These are phyloP conservation scores for Punctularia strigosozonata DNA, from an alignment of 768 basidiomycete species.

Conservation along the genomic window DNA sequence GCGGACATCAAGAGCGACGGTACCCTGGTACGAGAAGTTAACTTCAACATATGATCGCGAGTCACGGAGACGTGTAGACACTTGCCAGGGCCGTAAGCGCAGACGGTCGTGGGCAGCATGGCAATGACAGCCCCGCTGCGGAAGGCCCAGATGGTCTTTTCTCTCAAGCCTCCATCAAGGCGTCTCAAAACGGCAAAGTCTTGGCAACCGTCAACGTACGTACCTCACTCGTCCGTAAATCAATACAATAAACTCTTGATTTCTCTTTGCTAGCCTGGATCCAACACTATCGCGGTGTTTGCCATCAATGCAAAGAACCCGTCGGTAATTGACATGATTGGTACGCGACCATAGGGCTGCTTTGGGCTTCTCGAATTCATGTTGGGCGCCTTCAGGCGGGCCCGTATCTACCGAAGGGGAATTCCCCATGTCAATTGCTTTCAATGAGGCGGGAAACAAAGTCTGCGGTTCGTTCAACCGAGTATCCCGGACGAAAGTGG, in stretches of 20 bases:
- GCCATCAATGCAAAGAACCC: conserved; percentile 13
- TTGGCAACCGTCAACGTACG: conserved; percentile 16
- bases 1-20: conserved; percentile 8
- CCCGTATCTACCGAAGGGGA: conserved; percentile 14
- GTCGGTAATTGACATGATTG: conserved; percentile 11
- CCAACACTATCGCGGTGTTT: conserved; percentile 16
- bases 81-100: conserved; percentile 8
- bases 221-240: not conserved
- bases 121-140: conserved; percentile 5
- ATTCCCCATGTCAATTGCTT: conserved; percentile 16
- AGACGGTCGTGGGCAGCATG: conserved; percentile 14
- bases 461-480: too few relatives aligned
- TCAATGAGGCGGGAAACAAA: conserved; percentile 7
- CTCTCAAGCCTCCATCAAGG: conserved; percentile 17
- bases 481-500: too few relatives aligned
- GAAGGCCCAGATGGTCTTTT: conserved; percentile 17
- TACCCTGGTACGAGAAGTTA: not conserved
- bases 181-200: conserved; percentile 9
- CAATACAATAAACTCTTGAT: too few relatives aligned
- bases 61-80: too few relatives aligned
- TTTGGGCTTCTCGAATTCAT: too few relatives aligned
- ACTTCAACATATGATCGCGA: not conserved
- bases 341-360: too few relatives aligned
- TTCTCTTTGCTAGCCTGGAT: too few relatives aligned
- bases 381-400: too few relatives aligned